Base-by-base conservation (phyloP, 352 stramenopile species). In the Lagenidium giganteum region DNA sequence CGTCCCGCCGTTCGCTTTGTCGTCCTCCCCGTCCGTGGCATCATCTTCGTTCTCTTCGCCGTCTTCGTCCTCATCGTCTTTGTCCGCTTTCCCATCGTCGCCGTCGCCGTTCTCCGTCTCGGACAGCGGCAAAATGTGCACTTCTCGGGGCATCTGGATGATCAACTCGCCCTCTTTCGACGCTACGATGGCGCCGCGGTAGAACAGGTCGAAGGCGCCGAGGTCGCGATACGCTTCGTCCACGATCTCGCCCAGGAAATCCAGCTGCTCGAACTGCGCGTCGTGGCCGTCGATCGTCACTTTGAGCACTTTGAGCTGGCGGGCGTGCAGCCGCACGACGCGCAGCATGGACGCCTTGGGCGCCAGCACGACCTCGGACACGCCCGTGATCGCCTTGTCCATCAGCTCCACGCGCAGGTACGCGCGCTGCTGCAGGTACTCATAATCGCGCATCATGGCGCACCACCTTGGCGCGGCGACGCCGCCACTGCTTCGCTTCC, bases 401-500 rank as follows among this genome's bases (percentile, higher is more conserved):
- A 91, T 57, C 58, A 91, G 67, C 46, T 93, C 76, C 46, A 93
- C 72, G 42, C 67, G 66, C 45, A 93, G 66, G 47, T 70, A 83
- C 59, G 71, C 70, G 38, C 78, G 78, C 67, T 93, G 78, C 57
- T 93, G 77, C 57, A 93, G 62, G 49, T 90, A 91, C 56, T 91
- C 78, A 51, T 82, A 93, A 57, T 93, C 78, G 25, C 64, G 53
- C 61, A 93, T 93, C 76, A 87, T 90, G 3, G 11, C n/a, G n/a
- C n/a, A n/a, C n/a, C n/a, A n/a, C 28, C n/a, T n/a, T n/a, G n/a
- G n/a, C n/a, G n/a, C n/a, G n/a, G n/a, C n/a, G n/a, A n/a, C n/a
- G n/a, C n/a, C n/a, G n/a, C n/a, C n/a, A n/a, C n/a, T n/a, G n/a
- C n/a, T n/a, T n/a, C n/a, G n/a, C n/a, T n/a, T n/a, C n/a, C n/a